Evolutionary conservation across 345 rosid species (phyloP), one percentile per base, ranked within the genome.

Genomic region (Psidium guajava): DNA sequence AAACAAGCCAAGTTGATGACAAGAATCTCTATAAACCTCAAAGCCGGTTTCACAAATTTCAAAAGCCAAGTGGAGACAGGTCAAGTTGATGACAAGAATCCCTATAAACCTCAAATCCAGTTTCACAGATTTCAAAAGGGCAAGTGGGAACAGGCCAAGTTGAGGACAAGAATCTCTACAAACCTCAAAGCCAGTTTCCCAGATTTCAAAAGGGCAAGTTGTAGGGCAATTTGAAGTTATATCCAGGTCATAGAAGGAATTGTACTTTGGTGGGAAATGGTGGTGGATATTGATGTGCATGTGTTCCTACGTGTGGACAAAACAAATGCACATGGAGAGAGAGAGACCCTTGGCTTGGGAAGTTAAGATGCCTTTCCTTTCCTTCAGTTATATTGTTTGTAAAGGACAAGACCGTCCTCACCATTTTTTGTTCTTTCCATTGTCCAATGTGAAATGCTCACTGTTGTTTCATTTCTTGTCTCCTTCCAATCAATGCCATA

Each of bases 331-430:
- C 42, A 32, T 64, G 77, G 77, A 36, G 77, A 69, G 44, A 10
- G 74, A 61, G 73, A 3, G 73, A 73, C 57, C 84, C 28, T 10
- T 54, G 40, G 77, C 47, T 32, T 32, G 44, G 22, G 77, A 32
- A 64, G 44, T 64, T 64, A 20, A 85, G 88, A 89, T 86, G 86
- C 89, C 75, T 87, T 86, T 86, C 56, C 28, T 86, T 84, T 86
- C 82, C 83, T 55, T 49, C 32, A 8, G 40, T 40, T 36, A 89
- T 81, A 53, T 54, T 83, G 89, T 86, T 89, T 90, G 89, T 59
- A 85, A 88, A 91, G 91, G 94, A 93, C 94, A 90, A 88, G 87
- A 88, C 90, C 89, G 93, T 89, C 93, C 91, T 91, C 90, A 88
- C 86, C 11, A 14, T 83, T 80, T 80, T 89, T 93, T 91, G 91